Conservation (phyloP, 805 yeast genomes). For the Candida dajiaensis region DNA sequence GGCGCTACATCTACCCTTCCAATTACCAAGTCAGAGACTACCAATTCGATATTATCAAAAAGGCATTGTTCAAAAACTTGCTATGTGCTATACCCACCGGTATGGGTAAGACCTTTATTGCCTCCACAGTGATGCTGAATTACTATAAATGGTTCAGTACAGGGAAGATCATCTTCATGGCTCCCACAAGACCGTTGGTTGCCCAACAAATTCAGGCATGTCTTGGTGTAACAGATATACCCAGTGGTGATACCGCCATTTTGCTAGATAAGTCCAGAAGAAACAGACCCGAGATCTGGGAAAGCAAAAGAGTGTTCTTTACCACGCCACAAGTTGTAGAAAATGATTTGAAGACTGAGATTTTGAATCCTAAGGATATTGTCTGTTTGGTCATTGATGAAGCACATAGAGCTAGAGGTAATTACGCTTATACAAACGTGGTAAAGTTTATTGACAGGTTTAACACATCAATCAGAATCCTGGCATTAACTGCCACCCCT, state of each 20-base stretch:
- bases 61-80: constrained; percentile 66
- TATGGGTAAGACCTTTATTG: constrained; percentile 93
- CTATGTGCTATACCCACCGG: constrained; percentile 96
- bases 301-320: constrained; percentile 70
- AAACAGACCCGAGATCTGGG: constrained; percentile 77
- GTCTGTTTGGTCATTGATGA: constrained; percentile 85
- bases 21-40: constrained; percentile 83
- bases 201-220: constrained; percentile 96
- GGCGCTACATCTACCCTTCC: constrained; percentile 72
- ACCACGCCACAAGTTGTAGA: constrained; percentile 96
- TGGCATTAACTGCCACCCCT: constrained; percentile 96
- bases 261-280: constrained; percentile 52
- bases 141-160: constrained; percentile 77
- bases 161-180: constrained; percentile 86
- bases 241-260: constrained; percentile 71
- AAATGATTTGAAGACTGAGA: constrained; percentile 74
- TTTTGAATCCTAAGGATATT: constrained; percentile 67
- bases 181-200: constrained; percentile 94
- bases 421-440: constrained; percentile 85
- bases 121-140: constrained; percentile 89
- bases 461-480: constrained; percentile 60
- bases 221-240: constrained; percentile 78
- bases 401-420: constrained; percentile 91
- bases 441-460: constrained; percentile 58
- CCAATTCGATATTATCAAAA: constrained; percentile 72